A percentile compares a stretch with the other conserved stretches of the same genome.
phyloP scores from a whole-genome alignment of 1,284 basidiomycete genomes.

The Phellinidium pouzarii region DNA sequence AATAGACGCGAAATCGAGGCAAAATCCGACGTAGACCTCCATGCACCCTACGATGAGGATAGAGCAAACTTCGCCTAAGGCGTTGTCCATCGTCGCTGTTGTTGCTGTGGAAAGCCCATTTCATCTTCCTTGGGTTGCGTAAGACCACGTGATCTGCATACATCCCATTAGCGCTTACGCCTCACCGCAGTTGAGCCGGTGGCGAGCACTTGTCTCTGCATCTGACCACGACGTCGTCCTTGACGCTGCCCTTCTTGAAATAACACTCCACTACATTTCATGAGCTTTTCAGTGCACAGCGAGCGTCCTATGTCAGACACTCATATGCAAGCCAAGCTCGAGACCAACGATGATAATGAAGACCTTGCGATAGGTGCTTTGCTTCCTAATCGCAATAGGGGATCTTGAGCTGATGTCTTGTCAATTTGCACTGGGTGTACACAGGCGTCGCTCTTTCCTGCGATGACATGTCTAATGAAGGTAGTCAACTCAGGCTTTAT shows the following conservation, averaged over 20 bases:
- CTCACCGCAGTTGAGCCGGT: not conserved
- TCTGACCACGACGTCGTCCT: constrained; percentile 4
- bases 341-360: not conserved
- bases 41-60: constrained; percentile 2
- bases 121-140: not conserved
- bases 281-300: not conserved
- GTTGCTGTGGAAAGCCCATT: not conserved
- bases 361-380: constrained; percentile 9
- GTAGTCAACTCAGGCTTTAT: constrained; percentile 4
- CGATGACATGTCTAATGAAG: constrained; percentile 12
- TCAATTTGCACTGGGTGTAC: too few species aligned
- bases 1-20: constrained; percentile 5
- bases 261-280: constrained; percentile 3
- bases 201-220: constrained; percentile 2
- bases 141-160: not conserved
- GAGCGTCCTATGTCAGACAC: not conserved
- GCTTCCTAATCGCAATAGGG: constrained; percentile 9
- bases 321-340: not conserved
- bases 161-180: not conserved
- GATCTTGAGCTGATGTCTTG: constrained; percentile 5
- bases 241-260: not conserved
- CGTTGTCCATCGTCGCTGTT: not conserved
- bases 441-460: constrained; percentile 12
- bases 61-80: constrained; percentile 1
- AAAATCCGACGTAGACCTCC: constrained; percentile 7